phyloP scores from a whole-genome alignment of 768 basidiomycete genomes.

The Termitomyces eurrhizus region DNA sequence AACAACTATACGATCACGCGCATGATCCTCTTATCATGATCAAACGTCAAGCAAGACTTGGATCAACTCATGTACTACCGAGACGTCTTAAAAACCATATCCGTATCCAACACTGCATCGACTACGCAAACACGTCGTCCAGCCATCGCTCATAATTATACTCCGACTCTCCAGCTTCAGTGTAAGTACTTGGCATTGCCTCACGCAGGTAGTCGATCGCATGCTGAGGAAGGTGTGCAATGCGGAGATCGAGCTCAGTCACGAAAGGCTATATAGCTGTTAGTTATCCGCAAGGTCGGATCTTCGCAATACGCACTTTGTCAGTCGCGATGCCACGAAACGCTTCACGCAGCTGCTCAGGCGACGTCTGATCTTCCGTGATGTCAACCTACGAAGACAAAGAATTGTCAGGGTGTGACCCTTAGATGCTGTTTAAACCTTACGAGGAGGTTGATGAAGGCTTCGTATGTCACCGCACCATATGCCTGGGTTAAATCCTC shows the following conservation, averaged over 20 bases:
- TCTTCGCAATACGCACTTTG: conserved; percentile 53
- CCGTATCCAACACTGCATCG: neutral
- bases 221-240: conserved; percentile 73
- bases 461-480: conserved; percentile 89
- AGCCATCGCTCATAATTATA: conserved; percentile 86
- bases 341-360: conserved; percentile 87
- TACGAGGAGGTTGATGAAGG: conserved; percentile 92
- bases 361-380: conserved; percentile 91
- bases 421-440: conserved; percentile 15
- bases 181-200: conserved; percentile 63
- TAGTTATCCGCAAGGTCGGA: conserved; percentile 8
- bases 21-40: conserved; percentile 17
- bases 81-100: neutral
- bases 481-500: conserved; percentile 75
- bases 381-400: conserved; percentile 71
- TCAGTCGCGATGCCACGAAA: conserved; percentile 90
- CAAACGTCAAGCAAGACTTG: neutral
- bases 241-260: conserved; percentile 86
- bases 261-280: conserved; percentile 67
- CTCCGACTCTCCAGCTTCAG: conserved; percentile 56
- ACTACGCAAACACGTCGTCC: conserved; percentile 68
- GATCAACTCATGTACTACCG: neutral
- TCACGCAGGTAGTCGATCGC: conserved; percentile 81
- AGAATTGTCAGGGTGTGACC: neutral
- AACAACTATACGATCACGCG: conserved; percentile 17